Conservation (phyloP, 352 stramenopile species). For the Phytophthora multivora region DNA sequence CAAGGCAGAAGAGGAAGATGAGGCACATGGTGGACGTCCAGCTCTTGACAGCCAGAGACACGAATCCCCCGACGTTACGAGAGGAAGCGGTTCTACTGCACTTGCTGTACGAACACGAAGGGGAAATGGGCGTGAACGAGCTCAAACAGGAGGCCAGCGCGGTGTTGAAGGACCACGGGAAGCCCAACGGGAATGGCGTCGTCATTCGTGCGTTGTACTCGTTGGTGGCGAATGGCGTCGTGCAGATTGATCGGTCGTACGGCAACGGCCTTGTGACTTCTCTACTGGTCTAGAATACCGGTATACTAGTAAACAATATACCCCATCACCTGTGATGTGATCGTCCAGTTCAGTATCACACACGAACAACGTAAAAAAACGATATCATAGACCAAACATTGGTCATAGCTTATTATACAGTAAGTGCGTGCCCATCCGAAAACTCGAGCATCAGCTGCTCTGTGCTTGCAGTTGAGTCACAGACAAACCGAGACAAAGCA, state of each 20-base stretch:
- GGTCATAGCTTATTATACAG: too few species aligned
- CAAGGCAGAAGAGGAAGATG: slow-evolving; percentile 63
- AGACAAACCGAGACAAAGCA: too few species aligned
- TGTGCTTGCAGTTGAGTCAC: too few species aligned
- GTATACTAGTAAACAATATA: too few species aligned
- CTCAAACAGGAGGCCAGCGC: slow-evolving; percentile 57
- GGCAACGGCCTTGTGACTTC: slow-evolving; percentile 70
- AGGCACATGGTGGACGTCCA: slow-evolving; percentile 72
- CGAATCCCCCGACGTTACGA: slow-evolving; percentile 46
- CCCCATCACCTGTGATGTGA: neutral
- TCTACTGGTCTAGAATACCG: slow-evolving; percentile 48
- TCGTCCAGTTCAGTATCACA: neutral
- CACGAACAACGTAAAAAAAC: neutral
- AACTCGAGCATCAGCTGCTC: too few species aligned
- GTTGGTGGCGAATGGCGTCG: slow-evolving; percentile 66
- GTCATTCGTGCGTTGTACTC: slow-evolving; percentile 72
- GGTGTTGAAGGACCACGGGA: slow-evolving; percentile 49
- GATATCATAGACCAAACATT: too few species aligned
- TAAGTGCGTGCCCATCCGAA: too few species aligned
- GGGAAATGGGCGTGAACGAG: slow-evolving; percentile 69
- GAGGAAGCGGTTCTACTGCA: slow-evolving; percentile 70
- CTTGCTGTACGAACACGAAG: slow-evolving; percentile 61
- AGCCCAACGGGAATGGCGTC: slow-evolving; percentile 42
- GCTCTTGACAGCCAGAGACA: slow-evolving; percentile 50
- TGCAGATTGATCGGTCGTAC: slow-evolving; percentile 74